Base-by-base conservation (phyloP, 2,329 filamentous ascomycete species). In the Alternaria alternata region DNA sequence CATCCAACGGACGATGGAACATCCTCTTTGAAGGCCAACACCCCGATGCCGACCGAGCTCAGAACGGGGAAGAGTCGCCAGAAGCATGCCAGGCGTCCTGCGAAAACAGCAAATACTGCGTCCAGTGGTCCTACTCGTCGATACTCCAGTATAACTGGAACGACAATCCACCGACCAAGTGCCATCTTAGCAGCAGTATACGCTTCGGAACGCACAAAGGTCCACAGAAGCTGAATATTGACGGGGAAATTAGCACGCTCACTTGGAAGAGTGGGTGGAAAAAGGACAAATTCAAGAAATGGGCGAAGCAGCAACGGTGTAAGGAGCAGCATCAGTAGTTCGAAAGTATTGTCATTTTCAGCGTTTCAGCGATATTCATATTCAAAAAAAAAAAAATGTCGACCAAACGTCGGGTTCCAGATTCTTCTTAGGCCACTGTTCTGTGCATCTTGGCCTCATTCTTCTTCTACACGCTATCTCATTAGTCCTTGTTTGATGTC, bases 111-210 rank as follows among this genome's bases (percentile, higher is more conserved):
- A 68, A 65, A 24, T 67, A 67, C 42, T 78, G 75, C 54, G 67
- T 77, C 32, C 74, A 77, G 48, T 77, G 70, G 66, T 75, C 73
- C 1, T 78, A 75, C 44, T 76, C 74, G 1, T 71, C 71, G 2
- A 38, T 71, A 2, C 57, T 57, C 2, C 59, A 61, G 26, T 65
- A 64, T 14, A 77, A 77, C 9, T 71, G 66, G 65, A 77, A 75
- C 34, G 69, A 69, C 54, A 76, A 76, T 43, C 71, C 68, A 7
- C 52, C 66, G n/a, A 76, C 74, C 8, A 75, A 67, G 39, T 77
- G 74, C 24, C 74, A 76, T 61, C 38, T 77, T 11, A 75, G 73
- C 53, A 73, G 72, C 39, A 77, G 68, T 44, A 64, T 77, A 61
- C 61, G 73, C 26, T 65, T 76, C 32, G 74, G 74, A 1, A 18